phyloP scores from a whole-genome alignment of 345 rosid species.

The Eucalyptus lansdowneana region DNA sequence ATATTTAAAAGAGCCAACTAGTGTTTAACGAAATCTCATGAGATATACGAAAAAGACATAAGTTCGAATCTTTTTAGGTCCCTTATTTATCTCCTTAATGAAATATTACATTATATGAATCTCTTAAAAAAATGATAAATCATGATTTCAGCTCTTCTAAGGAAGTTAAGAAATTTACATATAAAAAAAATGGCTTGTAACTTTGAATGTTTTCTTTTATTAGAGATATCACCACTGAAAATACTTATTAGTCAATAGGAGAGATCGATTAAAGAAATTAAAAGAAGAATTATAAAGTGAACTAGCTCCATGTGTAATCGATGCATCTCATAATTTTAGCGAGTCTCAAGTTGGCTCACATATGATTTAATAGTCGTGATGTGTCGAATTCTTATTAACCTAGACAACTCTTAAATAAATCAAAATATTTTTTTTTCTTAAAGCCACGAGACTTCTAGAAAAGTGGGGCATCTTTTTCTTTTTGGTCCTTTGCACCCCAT shows the following conservation, averaged over 20 bases:
- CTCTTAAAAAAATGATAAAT: background rate
- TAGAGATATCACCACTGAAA: background rate
- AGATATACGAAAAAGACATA: fast-evolving
- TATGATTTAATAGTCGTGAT: background rate
- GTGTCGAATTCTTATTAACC: background rate
- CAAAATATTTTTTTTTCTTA: background rate
- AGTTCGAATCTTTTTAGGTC: too few relatives aligned
- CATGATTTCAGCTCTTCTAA: background rate
- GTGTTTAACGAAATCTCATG: background rate
- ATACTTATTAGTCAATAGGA: background rate
- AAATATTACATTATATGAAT: background rate
- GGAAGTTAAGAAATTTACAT: background rate
- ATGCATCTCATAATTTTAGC: background rate
- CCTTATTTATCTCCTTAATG: background rate
- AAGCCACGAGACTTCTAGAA: background rate
- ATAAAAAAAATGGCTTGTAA: background rate
- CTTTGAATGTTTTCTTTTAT: background rate
- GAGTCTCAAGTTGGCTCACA: fast-evolving
- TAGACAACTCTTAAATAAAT: background rate
- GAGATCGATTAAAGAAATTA: background rate
- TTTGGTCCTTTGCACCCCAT: background rate
- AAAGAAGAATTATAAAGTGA: background rate
- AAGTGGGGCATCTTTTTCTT: background rate
- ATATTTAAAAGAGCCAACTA: background rate
- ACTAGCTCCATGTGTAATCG: background rate